Conservation (phyloP, 352 stramenopile genomes). For the Phytophthora niederhauseri region DNA sequence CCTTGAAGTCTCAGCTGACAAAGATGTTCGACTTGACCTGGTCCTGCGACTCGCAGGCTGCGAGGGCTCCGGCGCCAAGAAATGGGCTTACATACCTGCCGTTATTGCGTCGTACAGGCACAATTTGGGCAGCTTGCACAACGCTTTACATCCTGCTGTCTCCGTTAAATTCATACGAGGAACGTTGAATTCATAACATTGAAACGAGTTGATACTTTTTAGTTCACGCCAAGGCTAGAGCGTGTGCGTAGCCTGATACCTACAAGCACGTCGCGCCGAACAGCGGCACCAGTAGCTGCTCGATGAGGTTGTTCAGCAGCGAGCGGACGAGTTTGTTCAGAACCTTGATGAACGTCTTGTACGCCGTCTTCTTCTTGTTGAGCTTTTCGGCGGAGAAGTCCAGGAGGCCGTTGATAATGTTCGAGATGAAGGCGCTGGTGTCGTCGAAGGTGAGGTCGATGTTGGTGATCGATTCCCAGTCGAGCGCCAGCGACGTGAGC, state of each 20-base stretch:
- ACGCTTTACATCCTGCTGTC: neutral
- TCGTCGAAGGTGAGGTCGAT: constrained; percentile 54
- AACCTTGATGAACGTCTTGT: constrained; percentile 54
- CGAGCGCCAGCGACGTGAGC: constrained; percentile 37
- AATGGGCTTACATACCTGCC: neutral
- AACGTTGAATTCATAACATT: neutral
- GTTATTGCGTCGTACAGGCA: neutral
- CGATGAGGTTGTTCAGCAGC: constrained; percentile 57
- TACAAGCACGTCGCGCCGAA: constrained; percentile 56
- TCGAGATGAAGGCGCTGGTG: constrained; percentile 46
- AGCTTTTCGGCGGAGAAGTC: constrained; percentile 52
- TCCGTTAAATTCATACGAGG: too few species aligned
- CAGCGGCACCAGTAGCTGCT: constrained; percentile 38
- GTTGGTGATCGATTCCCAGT: constrained; percentile 54
- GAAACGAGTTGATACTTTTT: neutral
- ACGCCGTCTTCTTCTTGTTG: constrained; percentile 69
- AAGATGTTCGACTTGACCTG: constrained; percentile 8
- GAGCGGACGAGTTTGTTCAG: constrained; percentile 50
- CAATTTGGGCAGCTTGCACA: neutral
- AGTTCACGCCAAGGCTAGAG: neutral
- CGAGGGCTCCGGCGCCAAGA: neutral
- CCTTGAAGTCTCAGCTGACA: constrained; percentile 8
- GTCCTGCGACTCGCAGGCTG: too few species aligned
- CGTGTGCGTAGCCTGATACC: neutral
- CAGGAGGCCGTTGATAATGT: constrained; percentile 56